Conservation (phyloP, 2,329 filamentous ascomycete species). For the Sarocladium brachiariae region DNA sequence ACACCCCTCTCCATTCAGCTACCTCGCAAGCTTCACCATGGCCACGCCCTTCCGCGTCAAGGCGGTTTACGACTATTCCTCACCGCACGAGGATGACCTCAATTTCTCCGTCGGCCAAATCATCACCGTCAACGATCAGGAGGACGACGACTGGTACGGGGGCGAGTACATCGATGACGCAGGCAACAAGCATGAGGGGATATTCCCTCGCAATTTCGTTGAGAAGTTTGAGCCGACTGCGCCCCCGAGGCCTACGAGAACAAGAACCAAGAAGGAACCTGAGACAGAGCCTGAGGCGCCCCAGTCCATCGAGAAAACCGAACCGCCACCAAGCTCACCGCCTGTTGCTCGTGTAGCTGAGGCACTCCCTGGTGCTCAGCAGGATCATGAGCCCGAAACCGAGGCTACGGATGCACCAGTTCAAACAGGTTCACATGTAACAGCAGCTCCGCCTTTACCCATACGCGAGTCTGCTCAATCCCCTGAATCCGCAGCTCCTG, state of each 20-base stretch:
- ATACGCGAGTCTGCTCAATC: conserved; percentile 15
- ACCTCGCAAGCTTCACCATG: conserved; percentile 43
- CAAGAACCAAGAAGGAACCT: conserved; percentile 57
- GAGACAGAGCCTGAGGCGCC: conserved; percentile 23
- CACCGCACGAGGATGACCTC: conserved; percentile 90
- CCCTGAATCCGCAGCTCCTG: conserved; percentile 14
- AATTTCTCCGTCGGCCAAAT: conserved; percentile 79
- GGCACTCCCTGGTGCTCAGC: conserved; percentile 20
- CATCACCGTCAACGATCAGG: conserved; percentile 87
- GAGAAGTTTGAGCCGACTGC: conserved; percentile 90
- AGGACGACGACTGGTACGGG: conserved; percentile 89
- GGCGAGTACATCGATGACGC: conserved; percentile 77
- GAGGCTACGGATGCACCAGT: conserved; percentile 30
- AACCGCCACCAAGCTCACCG: conserved; percentile 20
- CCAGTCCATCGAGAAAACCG: conserved; percentile 14
- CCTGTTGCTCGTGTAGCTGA: conserved; percentile 19
- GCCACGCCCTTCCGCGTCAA: conserved; percentile 84
- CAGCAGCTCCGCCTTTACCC: conserved; percentile 21
- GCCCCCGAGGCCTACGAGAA: conserved; percentile 75
- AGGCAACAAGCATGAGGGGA: conserved; percentile 71
- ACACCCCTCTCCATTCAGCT: conserved; percentile 5
- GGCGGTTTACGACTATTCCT: conserved; percentile 90
- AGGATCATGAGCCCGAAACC: conserved; percentile 16
- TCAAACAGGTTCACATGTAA: conserved; percentile 26
- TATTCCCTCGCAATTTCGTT: conserved; percentile 96